Evolutionary conservation across 192 early-diverging fungal genomes (phyloP).

Genomic region (Chytriomyces sp.): DNA sequence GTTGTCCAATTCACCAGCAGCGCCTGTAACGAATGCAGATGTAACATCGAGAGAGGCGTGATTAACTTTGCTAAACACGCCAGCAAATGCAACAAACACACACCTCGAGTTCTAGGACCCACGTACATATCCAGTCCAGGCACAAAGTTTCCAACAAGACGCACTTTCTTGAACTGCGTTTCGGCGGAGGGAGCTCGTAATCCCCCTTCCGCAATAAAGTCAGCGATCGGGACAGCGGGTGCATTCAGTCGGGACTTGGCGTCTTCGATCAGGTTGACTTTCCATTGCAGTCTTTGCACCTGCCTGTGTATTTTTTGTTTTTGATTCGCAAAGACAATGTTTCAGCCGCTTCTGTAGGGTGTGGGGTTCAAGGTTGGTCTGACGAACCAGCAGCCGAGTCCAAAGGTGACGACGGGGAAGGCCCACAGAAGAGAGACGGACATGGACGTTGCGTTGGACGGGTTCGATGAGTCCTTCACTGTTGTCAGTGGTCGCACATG

Average conservation of each 20-base stretch:
- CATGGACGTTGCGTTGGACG: too few species aligned
- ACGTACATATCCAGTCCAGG: conserved; percentile 83
- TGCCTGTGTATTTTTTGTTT: conserved; percentile 67
- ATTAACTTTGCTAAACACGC: not conserved
- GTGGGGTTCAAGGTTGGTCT: not conserved
- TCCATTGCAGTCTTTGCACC: conserved; percentile 86
- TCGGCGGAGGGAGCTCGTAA: conserved; percentile 24
- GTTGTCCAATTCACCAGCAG: conserved; percentile 2
- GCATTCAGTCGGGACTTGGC: conserved; percentile 65
- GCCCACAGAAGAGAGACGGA: conserved; percentile 25
- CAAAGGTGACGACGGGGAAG: conserved; percentile 35
- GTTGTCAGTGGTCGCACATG: too few species aligned
- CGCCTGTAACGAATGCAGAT: conserved; percentile 12
- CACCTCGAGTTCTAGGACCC: conserved; percentile 66
- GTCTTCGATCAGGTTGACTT: conserved; percentile 78
- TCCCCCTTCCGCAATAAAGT: not conserved
- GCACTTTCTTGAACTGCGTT: conserved; percentile 71
- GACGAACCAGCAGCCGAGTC: conserved; percentile 32
- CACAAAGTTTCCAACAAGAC: conserved; percentile 68
- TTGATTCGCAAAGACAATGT: not conserved
- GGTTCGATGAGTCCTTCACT: too few species aligned
- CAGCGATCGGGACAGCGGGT: conserved; percentile 64
- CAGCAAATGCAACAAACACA: not conserved
- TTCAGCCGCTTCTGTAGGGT: not conserved
- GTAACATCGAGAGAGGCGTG: not conserved